A percentile compares a stretch with the other conserved stretches of the same genome.
These are phyloP conservation scores for Fistulina hepatica DNA, from an alignment of 1,284 basidiomycete genomes.

Conservation along the genomic window DNA sequence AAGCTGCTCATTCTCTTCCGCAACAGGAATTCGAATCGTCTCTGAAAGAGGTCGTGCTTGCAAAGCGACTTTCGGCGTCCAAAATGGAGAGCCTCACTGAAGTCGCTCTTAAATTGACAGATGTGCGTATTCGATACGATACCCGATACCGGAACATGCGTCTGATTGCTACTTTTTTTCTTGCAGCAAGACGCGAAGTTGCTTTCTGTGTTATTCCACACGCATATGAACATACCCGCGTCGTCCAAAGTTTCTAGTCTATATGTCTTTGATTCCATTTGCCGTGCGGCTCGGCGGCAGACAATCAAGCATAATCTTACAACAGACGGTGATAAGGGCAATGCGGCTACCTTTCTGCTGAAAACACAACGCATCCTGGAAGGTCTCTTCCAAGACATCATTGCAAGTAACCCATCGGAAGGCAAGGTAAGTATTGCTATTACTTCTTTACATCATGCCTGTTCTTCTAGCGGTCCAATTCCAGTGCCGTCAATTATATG, in stretches of 20 bases:
- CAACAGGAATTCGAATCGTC: conserved; percentile 65
- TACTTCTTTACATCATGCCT: conserved; percentile 8
- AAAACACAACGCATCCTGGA: conserved; percentile 84
- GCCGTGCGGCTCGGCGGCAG: conserved; percentile 66
- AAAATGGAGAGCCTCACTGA: conserved; percentile 71
- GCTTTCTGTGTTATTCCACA: conserved; percentile 75
- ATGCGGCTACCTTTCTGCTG: conserved; percentile 69
- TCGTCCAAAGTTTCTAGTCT: conserved; percentile 70
- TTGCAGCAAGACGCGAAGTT: conserved; percentile 71
- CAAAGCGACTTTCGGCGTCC: conserved; percentile 74
- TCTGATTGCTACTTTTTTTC: conserved; percentile 9
- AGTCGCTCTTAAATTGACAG: conserved; percentile 60
- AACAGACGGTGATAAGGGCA: conserved; percentile 47
- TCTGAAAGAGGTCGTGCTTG: conserved; percentile 68
- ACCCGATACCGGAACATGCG: too few relatives aligned
- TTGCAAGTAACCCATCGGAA: conserved; percentile 49
- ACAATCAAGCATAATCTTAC: conserved; percentile 53
- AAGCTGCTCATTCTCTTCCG: background rate
- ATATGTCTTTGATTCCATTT: conserved; percentile 84
- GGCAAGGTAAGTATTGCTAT: conserved; percentile 63
- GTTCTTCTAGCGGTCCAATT: background rate
- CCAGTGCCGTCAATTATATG: background rate
- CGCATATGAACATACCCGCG: conserved; percentile 65
- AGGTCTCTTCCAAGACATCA: conserved; percentile 73
- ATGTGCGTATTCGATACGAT: conserved; percentile 31